Evolutionary conservation across 2,329 filamentous ascomycete species (phyloP).

Genomic region (Davidsoniella virescens): DNA sequence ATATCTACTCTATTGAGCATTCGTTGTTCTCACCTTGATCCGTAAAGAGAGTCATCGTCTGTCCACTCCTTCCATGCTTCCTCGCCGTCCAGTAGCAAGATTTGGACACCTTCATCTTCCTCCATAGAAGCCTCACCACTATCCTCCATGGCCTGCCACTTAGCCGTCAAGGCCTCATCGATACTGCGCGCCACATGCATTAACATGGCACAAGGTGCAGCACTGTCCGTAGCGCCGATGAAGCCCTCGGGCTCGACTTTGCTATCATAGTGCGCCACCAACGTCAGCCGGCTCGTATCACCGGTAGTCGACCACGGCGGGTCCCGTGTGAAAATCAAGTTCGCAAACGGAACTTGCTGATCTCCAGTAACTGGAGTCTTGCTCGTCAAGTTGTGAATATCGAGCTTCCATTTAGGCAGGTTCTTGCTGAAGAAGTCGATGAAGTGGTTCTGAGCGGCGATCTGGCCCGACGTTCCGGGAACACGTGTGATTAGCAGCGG

Average conservation of each 20-base stretch:
- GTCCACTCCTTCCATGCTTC: constrained; percentile 80
- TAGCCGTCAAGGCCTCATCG: constrained; percentile 61
- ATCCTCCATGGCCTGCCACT: constrained; percentile 60
- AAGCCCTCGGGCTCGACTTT: constrained; percentile 69
- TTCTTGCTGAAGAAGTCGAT: constrained; percentile 59
- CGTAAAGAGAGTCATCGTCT: constrained; percentile 71
- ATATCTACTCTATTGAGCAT: neutral
- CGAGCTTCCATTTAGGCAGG: constrained; percentile 63
- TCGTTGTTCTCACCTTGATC: constrained; percentile 44
- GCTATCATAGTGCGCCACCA: constrained; percentile 91
- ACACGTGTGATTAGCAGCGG: constrained; percentile 82
- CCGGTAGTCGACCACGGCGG: constrained; percentile 65
- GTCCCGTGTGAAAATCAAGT: constrained; percentile 73
- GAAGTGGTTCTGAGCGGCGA: constrained; percentile 63
- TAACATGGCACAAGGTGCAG: constrained; percentile 85
- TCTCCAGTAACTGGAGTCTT: constrained; percentile 62
- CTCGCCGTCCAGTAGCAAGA: constrained; percentile 82
- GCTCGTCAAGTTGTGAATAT: constrained; percentile 80
- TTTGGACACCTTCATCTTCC: constrained; percentile 69
- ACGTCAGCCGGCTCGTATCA: constrained; percentile 62
- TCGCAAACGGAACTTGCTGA: constrained; percentile 63
- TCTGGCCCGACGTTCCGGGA: constrained; percentile 65
- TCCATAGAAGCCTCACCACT: constrained; percentile 45
- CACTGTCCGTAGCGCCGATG: constrained; percentile 85
- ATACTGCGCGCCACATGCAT: constrained; percentile 72